phyloP scores from a whole-genome alignment of 306 rosid genomes.

The Coriaria nepalensis region DNA sequence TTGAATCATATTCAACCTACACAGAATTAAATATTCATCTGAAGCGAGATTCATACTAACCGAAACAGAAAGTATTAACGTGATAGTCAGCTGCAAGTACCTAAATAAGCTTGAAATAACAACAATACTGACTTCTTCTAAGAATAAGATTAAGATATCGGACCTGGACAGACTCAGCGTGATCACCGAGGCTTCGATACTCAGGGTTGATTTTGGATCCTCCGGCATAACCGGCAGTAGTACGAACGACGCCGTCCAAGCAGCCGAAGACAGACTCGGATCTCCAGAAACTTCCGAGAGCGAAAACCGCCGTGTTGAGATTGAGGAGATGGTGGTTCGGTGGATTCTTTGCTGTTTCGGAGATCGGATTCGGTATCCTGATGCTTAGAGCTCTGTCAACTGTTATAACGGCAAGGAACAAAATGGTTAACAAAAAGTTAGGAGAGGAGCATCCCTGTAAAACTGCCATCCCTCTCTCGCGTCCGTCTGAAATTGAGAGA shows the following conservation, averaged over 20 bases:
- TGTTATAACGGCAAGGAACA: slow-evolving; percentile 14
- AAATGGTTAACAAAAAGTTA: slow-evolving; percentile 7
- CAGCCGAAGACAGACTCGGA: slow-evolving; percentile 89
- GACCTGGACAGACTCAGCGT: slow-evolving; percentile 84
- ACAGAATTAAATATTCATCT: slow-evolving; percentile 8
- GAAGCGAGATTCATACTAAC: slow-evolving; percentile 2
- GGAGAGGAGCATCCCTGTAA: slow-evolving; percentile 11
- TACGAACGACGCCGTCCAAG: slow-evolving; percentile 63
- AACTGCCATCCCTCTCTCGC: slow-evolving; percentile 32
- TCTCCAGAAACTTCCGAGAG: slow-evolving; percentile 96
- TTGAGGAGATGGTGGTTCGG: slow-evolving; percentile 29
- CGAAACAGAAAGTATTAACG: not conserved
- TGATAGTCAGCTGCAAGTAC: too few species aligned
- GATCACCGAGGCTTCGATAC: slow-evolving; percentile 70
- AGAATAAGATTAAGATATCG: not conserved
- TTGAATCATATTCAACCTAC: slow-evolving; percentile 82
- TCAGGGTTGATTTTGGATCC: slow-evolving; percentile 76
- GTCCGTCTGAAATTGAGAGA: not conserved
- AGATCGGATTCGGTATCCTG: slow-evolving; percentile 51
- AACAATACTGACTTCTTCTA: too few species aligned
- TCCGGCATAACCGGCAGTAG: slow-evolving; percentile 80
- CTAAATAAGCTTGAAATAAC: too few species aligned
- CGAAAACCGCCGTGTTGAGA: slow-evolving; percentile 48
- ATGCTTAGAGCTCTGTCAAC: slow-evolving; percentile 25
- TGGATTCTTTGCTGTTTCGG: slow-evolving; percentile 18